Evolutionary conservation across 148 eudicot species (phyloP).

Genomic region (Cornus suecica): DNA sequence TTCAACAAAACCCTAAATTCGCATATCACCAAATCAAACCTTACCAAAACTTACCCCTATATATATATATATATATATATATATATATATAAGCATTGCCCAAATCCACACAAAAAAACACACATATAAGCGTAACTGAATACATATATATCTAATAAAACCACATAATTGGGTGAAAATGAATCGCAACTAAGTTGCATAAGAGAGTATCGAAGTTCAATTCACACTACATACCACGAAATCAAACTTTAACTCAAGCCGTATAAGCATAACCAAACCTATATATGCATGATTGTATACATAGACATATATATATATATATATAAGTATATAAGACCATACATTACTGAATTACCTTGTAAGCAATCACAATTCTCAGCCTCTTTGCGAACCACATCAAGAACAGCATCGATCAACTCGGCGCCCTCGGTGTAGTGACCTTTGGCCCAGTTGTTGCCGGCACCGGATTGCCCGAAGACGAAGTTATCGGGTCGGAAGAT

Average conservation of each 20-base stretch:
- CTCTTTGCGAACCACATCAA: conserved; percentile 82
- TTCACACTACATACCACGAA: too few relatives aligned
- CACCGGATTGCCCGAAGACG: conserved; percentile 76
- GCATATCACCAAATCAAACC: not conserved
- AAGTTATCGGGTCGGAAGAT: conserved; percentile 77
- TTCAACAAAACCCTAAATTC: not conserved
- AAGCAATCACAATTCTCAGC: conserved; percentile 81
- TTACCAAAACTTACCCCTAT: not conserved
- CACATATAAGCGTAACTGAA: too few relatives aligned
- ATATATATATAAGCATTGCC: too few relatives aligned
- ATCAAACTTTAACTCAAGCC: too few relatives aligned
- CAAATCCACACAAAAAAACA: too few relatives aligned
- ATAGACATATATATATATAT: too few relatives aligned
- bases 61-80: not conserved
- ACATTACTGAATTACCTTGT: conserved; percentile 70
- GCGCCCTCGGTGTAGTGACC: conserved; percentile 87
- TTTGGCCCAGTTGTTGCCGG: conserved; percentile 81
- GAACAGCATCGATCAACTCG: conserved; percentile 77
- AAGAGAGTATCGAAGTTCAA: too few relatives aligned
- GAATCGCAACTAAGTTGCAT: too few relatives aligned
- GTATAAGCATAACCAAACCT: not conserved
- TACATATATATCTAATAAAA: too few relatives aligned
- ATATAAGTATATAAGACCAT: too few relatives aligned
- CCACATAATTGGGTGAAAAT: too few relatives aligned
- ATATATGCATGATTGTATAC: not conserved